Base-by-base conservation (phyloP, 768 basidiomycete species). In the Tremella yokohamensis region DNA sequence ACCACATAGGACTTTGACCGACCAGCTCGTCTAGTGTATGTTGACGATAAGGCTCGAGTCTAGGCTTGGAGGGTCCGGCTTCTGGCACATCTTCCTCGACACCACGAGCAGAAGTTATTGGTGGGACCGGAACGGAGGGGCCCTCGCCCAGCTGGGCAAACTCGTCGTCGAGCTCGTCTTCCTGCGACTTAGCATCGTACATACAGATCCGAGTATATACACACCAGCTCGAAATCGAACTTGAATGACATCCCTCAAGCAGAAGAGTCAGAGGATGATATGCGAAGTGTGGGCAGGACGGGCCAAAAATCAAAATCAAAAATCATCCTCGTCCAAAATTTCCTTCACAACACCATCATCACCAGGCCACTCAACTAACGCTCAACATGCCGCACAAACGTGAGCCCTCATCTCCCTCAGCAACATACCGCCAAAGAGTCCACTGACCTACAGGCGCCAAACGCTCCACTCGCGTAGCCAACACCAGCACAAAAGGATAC, bases 211-310 rank as follows among this genome's bases (percentile, higher is more conserved):
- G n/a, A 13, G 1, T 2, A 13, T 16, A 3, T 1, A 56, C 72
- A 54, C 24, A 74, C 82, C 25, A 87, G 61, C 57, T 84, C 80
- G 65, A 89, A 89, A 68, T 85, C 80, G 70, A 87, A 87, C 63
- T 84, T 85, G 81, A 87, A 86, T 44, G 47, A 19, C 52, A 19
- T 34, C 19, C 52, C 40, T 40, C 52, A 39, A 38, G 25, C n/a
- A n/a, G n/a, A n/a, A n/a, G n/a, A n/a, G n/a, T n/a, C n/a, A n/a
- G n/a, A n/a, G n/a, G n/a, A n/a, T n/a, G n/a, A n/a, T n/a, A n/a
- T n/a, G n/a, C n/a, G n/a, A 15, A 48, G 20, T 11, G 47, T 11
- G 20, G 13, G 15, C 47, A 40, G 18, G 18, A 40, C 39, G 12
- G 22, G n/a, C 42, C n/a, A 45, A 45, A 45, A 45, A 8, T 22